Conservation (phyloP, 345 rosid genomes). For the Hypericum androsaemum region DNA sequence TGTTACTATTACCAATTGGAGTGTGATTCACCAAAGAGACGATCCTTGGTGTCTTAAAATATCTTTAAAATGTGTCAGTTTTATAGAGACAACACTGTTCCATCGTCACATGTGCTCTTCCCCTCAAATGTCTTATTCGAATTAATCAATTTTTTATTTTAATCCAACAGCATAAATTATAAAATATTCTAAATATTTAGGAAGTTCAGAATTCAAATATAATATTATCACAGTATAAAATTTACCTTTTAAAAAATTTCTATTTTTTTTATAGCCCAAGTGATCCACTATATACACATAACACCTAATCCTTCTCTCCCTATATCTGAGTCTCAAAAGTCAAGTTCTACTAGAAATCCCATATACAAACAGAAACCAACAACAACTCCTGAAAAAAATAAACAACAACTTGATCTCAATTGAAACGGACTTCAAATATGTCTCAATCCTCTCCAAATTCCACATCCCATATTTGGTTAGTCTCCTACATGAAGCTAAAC, state of each 20-base stretch:
- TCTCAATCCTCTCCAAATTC: conserved; percentile 24
- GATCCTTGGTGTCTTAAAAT: conserved; percentile 9
- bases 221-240: no score
- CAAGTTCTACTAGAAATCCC: conserved; percentile 7
- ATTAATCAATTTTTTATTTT: neutral
- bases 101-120: conserved; percentile 38
- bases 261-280: conserved; percentile 4
- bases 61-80: conserved; percentile 1
- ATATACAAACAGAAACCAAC: neutral
- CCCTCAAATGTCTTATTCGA: neutral
- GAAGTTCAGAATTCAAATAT: no score
- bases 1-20: no score
- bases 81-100: conserved; percentile 35
- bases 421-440: conserved; percentile 14
- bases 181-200: no score
- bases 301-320: neutral
- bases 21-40: neutral
- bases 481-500: conserved; percentile 35
- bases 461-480: conserved; percentile 31
- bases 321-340: neutral
- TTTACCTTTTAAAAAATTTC: no score
- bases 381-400: neutral
- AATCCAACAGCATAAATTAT: no score
- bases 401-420: conserved; percentile 11
- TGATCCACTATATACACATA: conserved; percentile 14